Percentiles rank a stretch among this genome's conserved stretches.
Evolutionary conservation across 2,329 filamentous ascomycete species (phyloP).

Genomic region (Pseudocercospora eumusae): DNA sequence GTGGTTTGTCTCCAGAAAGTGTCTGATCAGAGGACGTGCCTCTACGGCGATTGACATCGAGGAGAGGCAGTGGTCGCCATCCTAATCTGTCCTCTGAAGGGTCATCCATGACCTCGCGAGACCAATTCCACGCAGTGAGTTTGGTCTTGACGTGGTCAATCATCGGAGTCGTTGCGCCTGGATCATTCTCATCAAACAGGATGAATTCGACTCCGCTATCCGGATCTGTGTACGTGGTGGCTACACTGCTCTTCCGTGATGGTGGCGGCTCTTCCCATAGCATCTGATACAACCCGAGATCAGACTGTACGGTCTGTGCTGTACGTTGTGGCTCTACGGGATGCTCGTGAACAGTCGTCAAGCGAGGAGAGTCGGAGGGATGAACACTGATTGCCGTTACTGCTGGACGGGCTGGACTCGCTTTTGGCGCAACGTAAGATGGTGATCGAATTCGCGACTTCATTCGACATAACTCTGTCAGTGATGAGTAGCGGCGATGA

Average conservation of each 20-base stretch:
- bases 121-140: conserved; percentile 34
- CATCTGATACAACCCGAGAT: conserved; percentile 30
- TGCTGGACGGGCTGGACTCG: conserved; percentile 26
- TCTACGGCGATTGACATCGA: conserved; percentile 9
- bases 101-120: conserved; percentile 21
- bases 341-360: conserved; percentile 29
- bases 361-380: conserved; percentile 21
- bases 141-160: conserved; percentile 32
- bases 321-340: conserved; percentile 18
- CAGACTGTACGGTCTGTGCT: conserved; percentile 31
- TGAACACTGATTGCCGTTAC: conserved; percentile 30
- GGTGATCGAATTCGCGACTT: conserved; percentile 20
- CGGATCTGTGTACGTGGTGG: conserved; percentile 6
- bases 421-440: conserved; percentile 21
- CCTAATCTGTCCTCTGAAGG: conserved; percentile 15
- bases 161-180: conserved; percentile 15
- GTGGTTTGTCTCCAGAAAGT: conserved; percentile 23
- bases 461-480: conserved; percentile 22
- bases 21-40: conserved; percentile 17
- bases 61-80: conserved; percentile 22
- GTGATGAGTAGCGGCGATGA: conserved; percentile 20
- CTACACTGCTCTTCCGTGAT: conserved; percentile 21
- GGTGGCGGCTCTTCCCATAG: conserved; percentile 31
- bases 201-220: background rate
- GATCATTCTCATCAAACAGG: conserved; percentile 12